These are phyloP conservation scores for Globisporangium recalcitrans DNA, from an alignment of 352 stramenopile species.

Conservation along the genomic window DNA sequence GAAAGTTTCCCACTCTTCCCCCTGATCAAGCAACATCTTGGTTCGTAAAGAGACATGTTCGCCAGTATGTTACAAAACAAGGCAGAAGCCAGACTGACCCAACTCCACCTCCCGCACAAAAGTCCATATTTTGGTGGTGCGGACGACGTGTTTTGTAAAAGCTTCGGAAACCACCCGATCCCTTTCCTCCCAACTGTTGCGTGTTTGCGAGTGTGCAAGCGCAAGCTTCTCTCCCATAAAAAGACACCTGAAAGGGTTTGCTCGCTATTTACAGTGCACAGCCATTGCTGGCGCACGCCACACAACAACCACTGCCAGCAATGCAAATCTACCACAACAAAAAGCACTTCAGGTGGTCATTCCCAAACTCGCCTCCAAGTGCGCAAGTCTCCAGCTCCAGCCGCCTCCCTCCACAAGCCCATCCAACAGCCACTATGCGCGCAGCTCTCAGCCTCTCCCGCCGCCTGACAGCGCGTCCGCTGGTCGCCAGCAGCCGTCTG, in stretches of 20 bases:
- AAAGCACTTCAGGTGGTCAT: constrained; percentile 6
- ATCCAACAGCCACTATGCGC: constrained; percentile 26
- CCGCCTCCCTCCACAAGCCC: neutral
- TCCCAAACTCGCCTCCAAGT: constrained; percentile 14
- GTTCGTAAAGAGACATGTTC: neutral
- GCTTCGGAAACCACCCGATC: neutral
- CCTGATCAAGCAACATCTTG: constrained; percentile 9
- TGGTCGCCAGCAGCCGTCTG: constrained; percentile 10
- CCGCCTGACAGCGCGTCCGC: constrained; percentile 14
- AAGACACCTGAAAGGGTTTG: neutral
- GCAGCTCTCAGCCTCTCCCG: constrained; percentile 26
- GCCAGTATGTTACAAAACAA: neutral
- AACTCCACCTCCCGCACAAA: constrained; percentile 1
- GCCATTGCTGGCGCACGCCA: neutral
- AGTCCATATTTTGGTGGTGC: constrained; percentile 25
- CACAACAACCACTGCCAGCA: neutral
- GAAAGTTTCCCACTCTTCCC: constrained; percentile 1
- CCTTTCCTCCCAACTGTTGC: neutral
- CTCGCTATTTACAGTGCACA: constrained; percentile 4
- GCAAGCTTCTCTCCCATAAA: neutral
- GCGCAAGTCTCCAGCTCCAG: constrained; percentile 3
- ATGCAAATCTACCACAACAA: neutral
- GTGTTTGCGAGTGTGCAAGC: neutral
- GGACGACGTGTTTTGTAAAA: constrained; percentile 13
- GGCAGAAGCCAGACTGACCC: neutral